Conservation (phyloP, 2,329 filamentous ascomycete species). For the Alternaria arbusti region DNA sequence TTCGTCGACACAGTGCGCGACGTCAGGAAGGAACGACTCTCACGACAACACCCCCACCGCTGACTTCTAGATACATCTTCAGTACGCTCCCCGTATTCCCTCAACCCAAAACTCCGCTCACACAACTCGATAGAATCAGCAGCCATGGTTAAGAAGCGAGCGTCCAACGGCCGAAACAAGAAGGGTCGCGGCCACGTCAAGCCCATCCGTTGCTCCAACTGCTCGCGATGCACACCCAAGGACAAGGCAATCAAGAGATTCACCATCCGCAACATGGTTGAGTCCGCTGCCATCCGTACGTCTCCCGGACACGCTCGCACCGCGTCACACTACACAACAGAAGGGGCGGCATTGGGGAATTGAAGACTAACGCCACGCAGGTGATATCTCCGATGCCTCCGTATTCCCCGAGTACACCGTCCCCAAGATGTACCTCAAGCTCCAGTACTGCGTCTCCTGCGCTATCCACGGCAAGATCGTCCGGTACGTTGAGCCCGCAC, state of each 20-base stretch:
- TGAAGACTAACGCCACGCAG: constrained; percentile 57
- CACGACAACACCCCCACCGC: constrained; percentile 42
- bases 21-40: constrained; percentile 30
- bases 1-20: constrained; percentile 24
- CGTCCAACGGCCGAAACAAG: constrained; percentile 96
- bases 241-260: constrained; percentile 99
- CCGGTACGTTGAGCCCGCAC: constrained; percentile 73
- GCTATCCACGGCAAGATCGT: constrained; percentile 99
- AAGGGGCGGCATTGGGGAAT: constrained; percentile 11
- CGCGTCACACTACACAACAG: constrained; percentile 1
- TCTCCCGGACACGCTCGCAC: constrained; percentile 42
- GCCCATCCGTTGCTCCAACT: constrained; percentile 94
- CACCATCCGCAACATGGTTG: constrained; percentile 99
- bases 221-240: constrained; percentile 86
- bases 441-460: constrained; percentile 99
- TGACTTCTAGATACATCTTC: constrained; percentile 49
- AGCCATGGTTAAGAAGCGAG: constrained; percentile 76
- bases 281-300: constrained; percentile 99
- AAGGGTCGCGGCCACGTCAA: constrained; percentile 99
- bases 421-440: constrained; percentile 99
- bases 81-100: constrained; percentile 32
- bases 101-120: constrained; percentile 21
- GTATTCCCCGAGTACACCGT: constrained; percentile 99
- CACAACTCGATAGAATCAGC: constrained; percentile 55
- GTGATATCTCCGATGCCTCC: constrained; percentile 99